phyloP scores from a whole-genome alignment of 495 filamentous ascomycete genomes.

The Glarea lozoyensis region DNA sequence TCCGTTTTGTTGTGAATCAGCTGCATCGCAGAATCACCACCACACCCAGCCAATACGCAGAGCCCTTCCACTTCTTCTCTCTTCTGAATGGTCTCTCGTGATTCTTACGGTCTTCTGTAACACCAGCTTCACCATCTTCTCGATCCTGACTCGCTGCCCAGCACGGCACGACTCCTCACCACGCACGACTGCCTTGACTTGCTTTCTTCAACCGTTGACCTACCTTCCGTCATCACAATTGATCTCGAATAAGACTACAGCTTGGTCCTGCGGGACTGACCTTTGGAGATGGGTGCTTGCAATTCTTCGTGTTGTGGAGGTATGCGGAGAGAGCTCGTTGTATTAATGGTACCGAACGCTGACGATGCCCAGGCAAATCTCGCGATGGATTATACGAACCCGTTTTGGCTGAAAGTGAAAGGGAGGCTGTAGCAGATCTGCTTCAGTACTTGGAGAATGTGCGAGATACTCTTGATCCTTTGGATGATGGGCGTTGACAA shows the following conservation, averaged over 20 bases:
- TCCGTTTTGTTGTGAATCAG: too few species aligned
- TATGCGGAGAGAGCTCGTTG: conserved; percentile 16
- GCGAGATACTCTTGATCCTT: conserved; percentile 22
- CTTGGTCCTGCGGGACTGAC: conserved; percentile 20
- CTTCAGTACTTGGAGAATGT: conserved; percentile 95
- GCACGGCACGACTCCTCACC: neutral
- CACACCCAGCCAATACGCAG: too few species aligned
- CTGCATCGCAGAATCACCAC: too few species aligned
- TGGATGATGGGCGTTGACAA: conserved; percentile 14
- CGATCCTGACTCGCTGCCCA: neutral
- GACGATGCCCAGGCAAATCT: conserved; percentile 54
- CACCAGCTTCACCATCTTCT: neutral
- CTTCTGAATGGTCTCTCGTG: neutral
- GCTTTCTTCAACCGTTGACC: conserved; percentile 13
- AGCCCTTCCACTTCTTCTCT: too few species aligned
- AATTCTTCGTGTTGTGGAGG: conserved; percentile 44
- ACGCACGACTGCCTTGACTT: conserved; percentile 1
- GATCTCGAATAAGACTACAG: conserved; percentile 11
- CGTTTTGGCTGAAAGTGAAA: conserved; percentile 89
- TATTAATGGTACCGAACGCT: conserved; percentile 2
- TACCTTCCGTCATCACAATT: conserved; percentile 12
- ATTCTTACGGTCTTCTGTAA: neutral
- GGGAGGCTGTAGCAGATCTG: conserved; percentile 93
- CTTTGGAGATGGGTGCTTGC: conserved; percentile 35
- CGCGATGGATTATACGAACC: conserved; percentile 94